Percentiles rank a stretch among this genome's conserved stretches.
Conservation (phyloP, 768 basidiomycete genomes). For the Auriscalpium vulgare region DNA sequence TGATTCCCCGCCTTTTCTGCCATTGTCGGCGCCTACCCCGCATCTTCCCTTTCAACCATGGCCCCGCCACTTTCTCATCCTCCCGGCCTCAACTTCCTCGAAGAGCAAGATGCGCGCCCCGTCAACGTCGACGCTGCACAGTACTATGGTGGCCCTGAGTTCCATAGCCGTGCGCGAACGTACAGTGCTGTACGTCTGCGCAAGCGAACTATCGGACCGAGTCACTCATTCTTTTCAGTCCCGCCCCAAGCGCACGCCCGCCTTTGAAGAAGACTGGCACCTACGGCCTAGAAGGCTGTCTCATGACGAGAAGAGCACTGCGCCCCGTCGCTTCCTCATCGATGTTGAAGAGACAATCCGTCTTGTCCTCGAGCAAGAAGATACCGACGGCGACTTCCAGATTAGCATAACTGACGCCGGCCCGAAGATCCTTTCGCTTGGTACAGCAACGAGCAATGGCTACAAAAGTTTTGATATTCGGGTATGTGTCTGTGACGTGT, state of each 20-base stretch:
- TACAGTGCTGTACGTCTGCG: slow-evolving; percentile 66
- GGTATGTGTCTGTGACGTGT: slow-evolving; percentile 34
- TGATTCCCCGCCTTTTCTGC: neutral
- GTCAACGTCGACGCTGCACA: slow-evolving; percentile 64
- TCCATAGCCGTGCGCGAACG: slow-evolving; percentile 75
- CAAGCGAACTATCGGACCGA: neutral
- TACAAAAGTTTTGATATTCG: slow-evolving; percentile 97
- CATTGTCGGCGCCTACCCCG: neutral
- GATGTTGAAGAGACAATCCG: slow-evolving; percentile 98
- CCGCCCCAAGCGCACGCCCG: slow-evolving; percentile 54
- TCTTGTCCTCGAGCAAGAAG: slow-evolving; percentile 93
- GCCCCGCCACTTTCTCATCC: slow-evolving; percentile 61
- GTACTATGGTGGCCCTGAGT: slow-evolving; percentile 78
- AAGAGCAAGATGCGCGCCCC: slow-evolving; percentile 40
- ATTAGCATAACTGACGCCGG: slow-evolving; percentile 95
- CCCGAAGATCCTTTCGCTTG: slow-evolving; percentile 91
- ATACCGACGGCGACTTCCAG: slow-evolving; percentile 94
- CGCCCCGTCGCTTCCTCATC: slow-evolving; percentile 85
- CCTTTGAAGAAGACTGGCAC: slow-evolving; percentile 74
- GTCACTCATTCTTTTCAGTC: slow-evolving; percentile 11
- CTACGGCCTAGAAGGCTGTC: slow-evolving; percentile 73
- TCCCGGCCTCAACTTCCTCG: slow-evolving; percentile 54
- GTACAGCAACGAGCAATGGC: slow-evolving; percentile 95
- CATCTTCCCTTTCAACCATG: slow-evolving; percentile 31
- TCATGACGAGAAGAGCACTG: slow-evolving; percentile 84